A percentile compares a stretch with the other conserved stretches of the same genome.
Conservation (phyloP, 192 early-diverging fungal species). For the Coemansia sp. region DNA sequence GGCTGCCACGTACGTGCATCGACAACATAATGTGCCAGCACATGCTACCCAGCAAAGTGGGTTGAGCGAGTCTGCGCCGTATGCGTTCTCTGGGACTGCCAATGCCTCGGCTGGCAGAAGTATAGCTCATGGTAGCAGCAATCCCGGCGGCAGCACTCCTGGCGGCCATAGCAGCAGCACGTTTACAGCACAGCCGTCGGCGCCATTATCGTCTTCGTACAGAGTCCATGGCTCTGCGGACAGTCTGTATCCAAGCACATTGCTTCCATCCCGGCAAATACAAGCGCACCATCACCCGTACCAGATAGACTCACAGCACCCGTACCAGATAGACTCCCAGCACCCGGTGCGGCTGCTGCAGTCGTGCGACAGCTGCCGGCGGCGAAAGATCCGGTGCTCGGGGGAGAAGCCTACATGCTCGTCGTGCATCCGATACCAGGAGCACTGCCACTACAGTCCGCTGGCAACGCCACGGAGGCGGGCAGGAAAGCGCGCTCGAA, state of each 20-base stretch:
- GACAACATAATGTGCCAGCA: neutral
- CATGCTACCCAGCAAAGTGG: neutral
- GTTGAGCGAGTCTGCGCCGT: neutral
- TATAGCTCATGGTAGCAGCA: neutral
- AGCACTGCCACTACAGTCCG: constrained; percentile 55
- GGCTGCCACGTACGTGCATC: neutral
- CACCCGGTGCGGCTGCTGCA: constrained; percentile 41
- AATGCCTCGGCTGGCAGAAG: neutral
- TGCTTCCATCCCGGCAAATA: constrained; percentile 27
- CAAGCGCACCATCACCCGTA: constrained; percentile 16
- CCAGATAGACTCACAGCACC: constrained; percentile 1
- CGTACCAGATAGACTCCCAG: constrained; percentile 1
- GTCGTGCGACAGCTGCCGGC: constrained; percentile 54
- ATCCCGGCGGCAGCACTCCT: neutral
- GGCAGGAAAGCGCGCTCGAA: constrained; percentile 19
- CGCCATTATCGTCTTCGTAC: neutral
- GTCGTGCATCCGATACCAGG: constrained; percentile 48
- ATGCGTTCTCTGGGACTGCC: neutral
- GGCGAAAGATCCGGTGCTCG: constrained; percentile 53
- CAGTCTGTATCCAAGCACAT: constrained; percentile 31
- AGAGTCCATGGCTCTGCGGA: neutral
- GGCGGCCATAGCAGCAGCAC: constrained; percentile 12
- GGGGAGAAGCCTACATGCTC: constrained; percentile 55
- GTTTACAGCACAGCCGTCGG: neutral
- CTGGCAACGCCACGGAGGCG: constrained; percentile 47